phyloP scores from a whole-genome alignment of 1,284 basidiomycete genomes.

The Irpex rosettiformis region DNA sequence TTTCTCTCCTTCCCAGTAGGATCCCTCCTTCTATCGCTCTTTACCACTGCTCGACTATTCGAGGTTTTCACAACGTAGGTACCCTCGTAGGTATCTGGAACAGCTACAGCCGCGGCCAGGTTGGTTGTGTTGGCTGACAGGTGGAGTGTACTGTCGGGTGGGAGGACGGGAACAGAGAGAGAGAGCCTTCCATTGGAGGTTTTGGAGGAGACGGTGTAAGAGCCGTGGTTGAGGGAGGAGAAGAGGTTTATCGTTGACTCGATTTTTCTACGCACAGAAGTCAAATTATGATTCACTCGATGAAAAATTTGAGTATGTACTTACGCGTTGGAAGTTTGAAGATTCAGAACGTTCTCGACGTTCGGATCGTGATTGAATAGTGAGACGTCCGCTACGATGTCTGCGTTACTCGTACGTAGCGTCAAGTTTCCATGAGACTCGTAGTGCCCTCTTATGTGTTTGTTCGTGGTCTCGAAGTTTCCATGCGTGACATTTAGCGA shows the following conservation, averaged over 20 bases:
- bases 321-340: constrained; percentile 34
- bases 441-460: constrained; percentile 39
- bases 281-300: background rate
- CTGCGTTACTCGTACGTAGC: constrained; percentile 35
- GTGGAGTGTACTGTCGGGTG: constrained; percentile 35
- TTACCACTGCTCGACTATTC: constrained; percentile 1
- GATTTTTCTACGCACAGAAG: constrained; percentile 24
- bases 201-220: constrained; percentile 27
- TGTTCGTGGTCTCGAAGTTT: constrained; percentile 32
- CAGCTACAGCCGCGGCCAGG: constrained; percentile 27
- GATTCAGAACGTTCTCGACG: constrained; percentile 17
- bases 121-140: constrained; percentile 32
- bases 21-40: constrained; percentile 10
- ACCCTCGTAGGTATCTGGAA: constrained; percentile 43
- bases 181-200: constrained; percentile 25
- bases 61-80: constrained; percentile 24
- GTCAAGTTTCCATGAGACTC: constrained; percentile 30
- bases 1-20: constrained; percentile 13
- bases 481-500: constrained; percentile 31
- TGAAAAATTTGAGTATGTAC: background rate
- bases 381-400: constrained; percentile 33
- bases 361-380: constrained; percentile 28
- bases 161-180: constrained; percentile 31
- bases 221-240: constrained; percentile 24
- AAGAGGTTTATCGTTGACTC: constrained; percentile 26